Percentiles rank a stretch among this genome's conserved stretches.
phyloP scores from a whole-genome alignment of 108 stramenopile species.

The Nitzschia sp. region DNA sequence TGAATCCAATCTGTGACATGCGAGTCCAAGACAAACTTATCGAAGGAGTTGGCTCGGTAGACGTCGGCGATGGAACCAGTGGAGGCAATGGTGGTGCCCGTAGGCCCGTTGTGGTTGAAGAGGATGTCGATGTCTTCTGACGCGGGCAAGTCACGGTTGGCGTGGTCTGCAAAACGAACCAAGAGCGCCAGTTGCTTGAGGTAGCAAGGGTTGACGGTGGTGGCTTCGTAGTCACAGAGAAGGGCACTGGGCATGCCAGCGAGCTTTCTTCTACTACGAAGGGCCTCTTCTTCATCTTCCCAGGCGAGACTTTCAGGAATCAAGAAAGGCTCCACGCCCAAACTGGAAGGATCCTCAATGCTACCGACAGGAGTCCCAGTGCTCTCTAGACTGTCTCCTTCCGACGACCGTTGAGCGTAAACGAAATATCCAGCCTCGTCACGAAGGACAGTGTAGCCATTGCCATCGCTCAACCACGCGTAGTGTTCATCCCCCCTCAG shows the following conservation, averaged over 20 bases:
- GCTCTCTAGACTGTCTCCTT: neutral
- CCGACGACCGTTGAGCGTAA: slow-evolving; percentile 3
- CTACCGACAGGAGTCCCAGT: neutral
- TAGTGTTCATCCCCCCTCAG: slow-evolving; percentile 19
- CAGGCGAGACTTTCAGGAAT: neutral
- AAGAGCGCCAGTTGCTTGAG: slow-evolving; percentile 29
- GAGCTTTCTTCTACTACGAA: slow-evolving; percentile 6
- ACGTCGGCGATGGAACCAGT: slow-evolving; percentile 31
- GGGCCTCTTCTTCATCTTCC: slow-evolving; percentile 1
- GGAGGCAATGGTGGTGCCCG: slow-evolving; percentile 16
- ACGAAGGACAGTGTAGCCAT: slow-evolving; percentile 13
- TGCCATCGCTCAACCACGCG: slow-evolving; percentile 12
- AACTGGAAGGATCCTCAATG: neutral
- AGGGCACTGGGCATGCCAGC: slow-evolving; percentile 1
- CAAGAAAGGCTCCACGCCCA: slow-evolving; percentile 6
- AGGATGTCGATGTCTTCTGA: slow-evolving; percentile 26
- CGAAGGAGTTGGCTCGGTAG: slow-evolving; percentile 31
- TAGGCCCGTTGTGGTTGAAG: slow-evolving; percentile 34
- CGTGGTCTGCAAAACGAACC: slow-evolving; percentile 29
- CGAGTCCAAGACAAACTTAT: slow-evolving; percentile 21
- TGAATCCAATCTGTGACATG: slow-evolving; percentile 28
- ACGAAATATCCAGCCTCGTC: slow-evolving; percentile 7
- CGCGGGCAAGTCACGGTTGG: slow-evolving; percentile 19
- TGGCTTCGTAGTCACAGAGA: slow-evolving; percentile 21
- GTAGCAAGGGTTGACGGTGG: slow-evolving; percentile 6